These are phyloP conservation scores for Boletus reticulatus DNA, from an alignment of 768 basidiomycete genomes.

Conservation along the genomic window DNA sequence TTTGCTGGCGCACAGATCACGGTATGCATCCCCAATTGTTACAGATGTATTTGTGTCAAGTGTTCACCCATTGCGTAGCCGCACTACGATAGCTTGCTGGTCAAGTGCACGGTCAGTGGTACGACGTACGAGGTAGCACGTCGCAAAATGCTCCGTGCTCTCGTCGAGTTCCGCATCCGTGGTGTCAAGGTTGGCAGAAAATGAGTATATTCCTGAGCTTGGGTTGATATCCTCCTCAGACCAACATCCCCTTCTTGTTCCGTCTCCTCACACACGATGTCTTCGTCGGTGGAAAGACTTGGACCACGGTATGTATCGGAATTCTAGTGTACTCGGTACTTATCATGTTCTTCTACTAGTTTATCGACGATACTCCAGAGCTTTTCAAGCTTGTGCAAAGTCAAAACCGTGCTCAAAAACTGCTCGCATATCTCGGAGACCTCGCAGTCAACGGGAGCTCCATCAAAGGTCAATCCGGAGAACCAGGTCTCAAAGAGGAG, in stretches of 20 bases:
- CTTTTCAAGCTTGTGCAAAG: conserved; percentile 97
- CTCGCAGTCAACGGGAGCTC: conserved; percentile 97
- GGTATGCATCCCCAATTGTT: conserved; percentile 41
- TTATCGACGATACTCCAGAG: conserved; percentile 99
- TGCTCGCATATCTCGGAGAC: conserved; percentile 95
- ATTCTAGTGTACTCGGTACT: background rate
- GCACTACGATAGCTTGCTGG: conserved; percentile 96
- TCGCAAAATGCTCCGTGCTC: conserved; percentile 97
- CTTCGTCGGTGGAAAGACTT: conserved; percentile 95
- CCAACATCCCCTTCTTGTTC: conserved; percentile 99
- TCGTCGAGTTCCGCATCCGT: conserved; percentile 99
- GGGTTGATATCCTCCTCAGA: conserved; percentile 44
- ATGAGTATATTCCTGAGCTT: background rate
- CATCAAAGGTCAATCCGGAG: conserved; percentile 94
- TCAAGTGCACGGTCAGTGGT: conserved; percentile 94
- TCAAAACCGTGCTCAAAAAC: conserved; percentile 97
- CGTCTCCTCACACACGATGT: conserved; percentile 94
- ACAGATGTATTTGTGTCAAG: conserved; percentile 3
- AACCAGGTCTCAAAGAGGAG: conserved; percentile 91
- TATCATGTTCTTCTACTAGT: conserved; percentile 50
- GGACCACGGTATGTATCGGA: conserved; percentile 75
- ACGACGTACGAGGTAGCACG: conserved; percentile 99
- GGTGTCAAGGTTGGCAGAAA: conserved; percentile 76
- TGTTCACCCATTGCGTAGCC: conserved; percentile 48
- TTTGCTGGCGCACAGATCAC: conserved; percentile 99